Conservation (phyloP, 2,329 filamentous ascomycete species). For the Diaporthe velutina region DNA sequence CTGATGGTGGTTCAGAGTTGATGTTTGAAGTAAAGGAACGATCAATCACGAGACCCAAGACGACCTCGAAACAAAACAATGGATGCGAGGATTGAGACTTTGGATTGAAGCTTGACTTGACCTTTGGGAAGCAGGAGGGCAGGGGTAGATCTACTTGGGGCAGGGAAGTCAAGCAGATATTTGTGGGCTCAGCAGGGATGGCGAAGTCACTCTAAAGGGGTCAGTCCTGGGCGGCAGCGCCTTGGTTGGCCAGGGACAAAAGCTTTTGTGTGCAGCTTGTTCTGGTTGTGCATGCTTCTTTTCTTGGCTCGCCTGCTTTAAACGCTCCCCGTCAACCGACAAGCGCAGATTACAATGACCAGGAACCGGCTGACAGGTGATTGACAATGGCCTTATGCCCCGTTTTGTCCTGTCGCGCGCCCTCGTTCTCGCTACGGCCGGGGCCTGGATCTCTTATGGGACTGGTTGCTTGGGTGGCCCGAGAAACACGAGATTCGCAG, state of each 20-base stretch:
- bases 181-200: conserved; percentile 23
- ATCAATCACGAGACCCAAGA: background rate
- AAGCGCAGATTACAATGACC: conserved; percentile 23
- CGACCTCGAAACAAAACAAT: conserved; percentile 8
- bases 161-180: conserved; percentile 13
- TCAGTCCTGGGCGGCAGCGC: background rate
- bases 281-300: background rate
- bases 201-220: conserved; percentile 19
- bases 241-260: conserved; percentile 23
- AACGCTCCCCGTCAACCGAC: background rate
- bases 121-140: background rate
- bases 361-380: background rate
- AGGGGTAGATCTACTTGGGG: background rate
- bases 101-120: conserved; percentile 10
- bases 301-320: conserved; percentile 14
- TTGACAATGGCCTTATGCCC: conserved; percentile 16
- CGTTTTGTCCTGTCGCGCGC: conserved; percentile 1
- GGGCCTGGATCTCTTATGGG: conserved; percentile 14
- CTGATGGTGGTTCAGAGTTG: background rate
- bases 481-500: conserved; percentile 20
- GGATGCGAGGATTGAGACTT: conserved; percentile 3
- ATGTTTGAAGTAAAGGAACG: background rate
- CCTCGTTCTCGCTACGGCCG: conserved; percentile 10
- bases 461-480: conserved; percentile 9
- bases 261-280: background rate